A percentile compares a stretch with the other conserved stretches of the same genome.
Evolutionary conservation across 495 filamentous ascomycete species (phyloP).

Genomic region (Diplogelasinospora grovesii): DNA sequence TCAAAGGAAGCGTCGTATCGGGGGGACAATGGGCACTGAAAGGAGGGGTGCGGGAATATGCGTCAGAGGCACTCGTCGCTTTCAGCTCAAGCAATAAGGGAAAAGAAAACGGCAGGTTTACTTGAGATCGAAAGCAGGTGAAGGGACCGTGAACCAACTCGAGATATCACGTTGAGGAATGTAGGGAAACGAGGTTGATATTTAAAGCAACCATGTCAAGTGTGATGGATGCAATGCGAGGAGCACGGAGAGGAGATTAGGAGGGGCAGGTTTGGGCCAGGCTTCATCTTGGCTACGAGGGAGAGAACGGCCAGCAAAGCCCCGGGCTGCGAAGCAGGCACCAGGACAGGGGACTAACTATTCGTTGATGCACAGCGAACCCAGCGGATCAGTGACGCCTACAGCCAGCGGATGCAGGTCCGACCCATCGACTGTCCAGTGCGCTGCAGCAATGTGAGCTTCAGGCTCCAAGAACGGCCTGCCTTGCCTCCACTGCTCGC

Average conservation of each 20-base stretch:
- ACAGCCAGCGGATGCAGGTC: constrained; percentile 6
- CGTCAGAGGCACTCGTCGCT: too few species aligned
- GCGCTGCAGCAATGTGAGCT: not conserved
- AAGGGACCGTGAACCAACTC: too few species aligned
- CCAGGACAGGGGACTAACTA: constrained; percentile 2
- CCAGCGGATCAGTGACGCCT: not conserved
- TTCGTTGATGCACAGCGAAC: not conserved
- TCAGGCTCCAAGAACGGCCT: constrained; percentile 18
- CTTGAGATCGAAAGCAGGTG: constrained; percentile 3
- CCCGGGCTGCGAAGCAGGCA: not conserved
- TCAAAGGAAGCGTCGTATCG: constrained; percentile 7
- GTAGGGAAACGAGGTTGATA: not conserved
- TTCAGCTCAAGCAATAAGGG: not conserved
- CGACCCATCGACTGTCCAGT: not conserved
- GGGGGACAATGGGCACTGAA: constrained; percentile 2
- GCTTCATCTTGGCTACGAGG: too few species aligned
- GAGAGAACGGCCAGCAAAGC: too few species aligned
- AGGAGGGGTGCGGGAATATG: constrained; percentile 12
- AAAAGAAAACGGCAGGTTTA: not conserved
- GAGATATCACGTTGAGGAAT: too few species aligned
- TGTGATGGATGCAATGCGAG: constrained; percentile 1
- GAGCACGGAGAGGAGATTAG: not conserved
- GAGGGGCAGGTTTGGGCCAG: too few species aligned
- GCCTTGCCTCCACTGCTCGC: not conserved
- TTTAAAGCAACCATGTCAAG: not conserved